Evolutionary conservation across 192 early-diverging fungal species (phyloP), one percentile per base, ranked within the genome.

Genomic region (Coemansia sp.): DNA sequence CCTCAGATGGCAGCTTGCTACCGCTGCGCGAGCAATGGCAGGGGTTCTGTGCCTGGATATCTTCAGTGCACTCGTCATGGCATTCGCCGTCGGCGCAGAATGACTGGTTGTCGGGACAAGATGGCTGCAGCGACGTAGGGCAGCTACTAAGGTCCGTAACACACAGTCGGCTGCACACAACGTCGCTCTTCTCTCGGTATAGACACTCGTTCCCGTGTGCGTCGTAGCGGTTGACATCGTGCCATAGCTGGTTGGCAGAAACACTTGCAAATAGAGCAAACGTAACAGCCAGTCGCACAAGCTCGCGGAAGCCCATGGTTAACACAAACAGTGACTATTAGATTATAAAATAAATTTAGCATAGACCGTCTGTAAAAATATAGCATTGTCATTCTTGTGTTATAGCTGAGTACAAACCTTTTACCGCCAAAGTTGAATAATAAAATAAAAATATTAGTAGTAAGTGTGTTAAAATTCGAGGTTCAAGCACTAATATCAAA

Each of bases 31-130:
- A 41, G 39, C 39, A 41, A 16, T 41, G 39, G 10, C 39, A 41
- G 10, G 39, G 39, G 39, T 41, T 41, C 39, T 41, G 39, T 16
- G 39, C 39, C 39, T 41, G 39, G 11, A 41, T 41, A 14, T 41
- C 39, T 2, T 41, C 39, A 16, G 39, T 41, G 1, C 39, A 41
- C 39, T 41, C 39, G 39, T 41, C 39, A 16, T 41, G 27, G 57
- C 86, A 87, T 8, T 75, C 47, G 5, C 86, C 84, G 59, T 87
- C 84, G 1, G 69, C 68, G 55, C 86, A 87, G 19, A 84, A 73
- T 1, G 23, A 6, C 59, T 71, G 71, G 6, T 64, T 72, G 1
- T 38, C 8, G 5, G 77, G 66, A 31, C 86, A 87, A 3, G 41
- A 39, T 16, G 75, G 68, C 45, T 48, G 64, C 54, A 83, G 45